Base-by-base conservation (phyloP, 2,329 filamentous ascomycete species). In the Decorospora gaudefroyi region DNA sequence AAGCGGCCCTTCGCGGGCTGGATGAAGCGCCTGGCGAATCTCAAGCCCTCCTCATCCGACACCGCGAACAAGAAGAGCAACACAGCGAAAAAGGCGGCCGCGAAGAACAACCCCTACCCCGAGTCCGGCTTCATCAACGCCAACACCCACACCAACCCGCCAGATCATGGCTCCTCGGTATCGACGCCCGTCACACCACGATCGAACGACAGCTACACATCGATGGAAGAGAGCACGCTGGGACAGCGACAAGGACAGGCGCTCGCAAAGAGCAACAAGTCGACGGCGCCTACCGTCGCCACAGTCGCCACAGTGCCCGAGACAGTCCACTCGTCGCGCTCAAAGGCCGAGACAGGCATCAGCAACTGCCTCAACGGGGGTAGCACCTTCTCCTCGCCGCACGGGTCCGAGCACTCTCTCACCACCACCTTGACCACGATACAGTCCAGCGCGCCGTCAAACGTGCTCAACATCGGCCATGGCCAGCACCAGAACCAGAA, bases 71-170 rank as follows among this genome's bases (percentile, higher is more conserved):
- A 75, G 64, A 74, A 76, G 59, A 64, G 43, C 53, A 62, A 62
- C 28, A 53, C 42, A 29, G 31, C 52, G 48, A 87, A 86, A 72
- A 88, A 86, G 71, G 68, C 73, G 12, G 74, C 77, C 36, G 83
- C 84, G 63, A 85, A 86, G 70, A 95, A 96, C 76, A 92, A 92
- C 66, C 91, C 91, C n/a, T 96, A 96, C 65, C 88, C 88, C 6
- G 80, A 92, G 60, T 95, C 90, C 2, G 88, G 87, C 46, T 80
- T 79, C 62, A 49, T 75, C 74, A 60, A 76, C 75, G 45, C 78
- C 46, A 69, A 66, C 51, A 70, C n/a, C n/a, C n/a, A n/a, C n/a
- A n/a, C n/a, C n/a, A n/a, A n/a, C n/a, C 23, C 29, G 42, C 57
- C 55, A 18, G 68, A 65, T 37, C 72, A 73, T 46, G 68, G 40